phyloP scores from a whole-genome alignment of 768 basidiomycete genomes.

The Mycena vulgaris region DNA sequence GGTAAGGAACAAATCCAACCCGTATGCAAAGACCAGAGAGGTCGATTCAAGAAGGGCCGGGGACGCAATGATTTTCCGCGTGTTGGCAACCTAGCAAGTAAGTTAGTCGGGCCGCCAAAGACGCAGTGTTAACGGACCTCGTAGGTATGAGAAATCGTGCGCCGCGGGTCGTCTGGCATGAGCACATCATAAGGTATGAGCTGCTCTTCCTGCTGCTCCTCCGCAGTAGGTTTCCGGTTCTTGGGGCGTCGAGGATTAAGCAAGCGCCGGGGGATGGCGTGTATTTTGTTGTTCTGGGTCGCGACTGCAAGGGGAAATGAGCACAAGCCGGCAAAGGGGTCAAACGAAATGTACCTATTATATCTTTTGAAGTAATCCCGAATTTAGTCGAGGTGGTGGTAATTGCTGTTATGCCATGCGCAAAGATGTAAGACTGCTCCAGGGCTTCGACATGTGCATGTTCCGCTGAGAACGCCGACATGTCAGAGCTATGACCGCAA shows the following conservation, averaged over 20 bases:
- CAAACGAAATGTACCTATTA: constrained; percentile 75
- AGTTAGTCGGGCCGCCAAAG: neutral
- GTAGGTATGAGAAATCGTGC: constrained; percentile 66
- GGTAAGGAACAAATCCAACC: constrained; percentile 92
- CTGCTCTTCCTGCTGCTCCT: constrained; percentile 85
- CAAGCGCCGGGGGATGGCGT: constrained; percentile 78
- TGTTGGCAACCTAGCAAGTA: constrained; percentile 74
- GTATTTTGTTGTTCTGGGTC: constrained; percentile 80
- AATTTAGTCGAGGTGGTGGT: constrained; percentile 87
- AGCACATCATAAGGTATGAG: constrained; percentile 89
- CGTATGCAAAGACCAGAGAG: constrained; percentile 88
- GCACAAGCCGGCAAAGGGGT: constrained; percentile 3
- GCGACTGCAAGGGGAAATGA: constrained; percentile 68
- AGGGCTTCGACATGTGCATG: constrained; percentile 69
- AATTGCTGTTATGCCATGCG: constrained; percentile 78
- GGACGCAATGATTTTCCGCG: constrained; percentile 79
- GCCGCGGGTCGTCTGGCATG: constrained; percentile 76
- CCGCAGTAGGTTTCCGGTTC: constrained; percentile 77
- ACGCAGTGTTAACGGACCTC: constrained; percentile 46
- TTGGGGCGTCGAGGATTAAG: constrained; percentile 89
- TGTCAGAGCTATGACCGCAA: constrained; percentile 54
- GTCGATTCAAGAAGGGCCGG: constrained; percentile 94
- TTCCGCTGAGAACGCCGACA: constrained; percentile 65
- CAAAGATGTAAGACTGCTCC: constrained; percentile 81
- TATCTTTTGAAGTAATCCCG: constrained; percentile 89